A percentile compares a stretch with the other conserved stretches of the same genome.
phyloP scores from a whole-genome alignment of 805 yeast genomes.

The Zygosaccharomyces siamensis region DNA sequence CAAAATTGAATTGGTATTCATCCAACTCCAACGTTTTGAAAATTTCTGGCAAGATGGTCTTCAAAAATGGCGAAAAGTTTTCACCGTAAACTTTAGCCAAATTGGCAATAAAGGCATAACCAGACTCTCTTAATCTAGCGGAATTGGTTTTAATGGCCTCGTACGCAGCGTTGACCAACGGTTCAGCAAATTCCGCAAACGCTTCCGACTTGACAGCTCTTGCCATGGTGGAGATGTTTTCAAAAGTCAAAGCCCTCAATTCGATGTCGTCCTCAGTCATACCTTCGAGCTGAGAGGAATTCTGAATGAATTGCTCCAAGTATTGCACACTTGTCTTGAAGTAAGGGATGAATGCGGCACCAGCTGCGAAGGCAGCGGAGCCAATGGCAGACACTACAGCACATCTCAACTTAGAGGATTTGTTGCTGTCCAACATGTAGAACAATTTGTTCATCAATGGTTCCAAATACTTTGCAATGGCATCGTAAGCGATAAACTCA shows the following conservation, averaged over 20 bases:
- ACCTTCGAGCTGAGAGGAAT: conserved; percentile 64
- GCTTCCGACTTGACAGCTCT: conserved; percentile 92
- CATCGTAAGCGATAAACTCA: conserved; percentile 86
- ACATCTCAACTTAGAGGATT: conserved; percentile 63
- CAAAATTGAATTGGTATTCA: conserved; percentile 67
- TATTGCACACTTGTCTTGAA: conserved; percentile 75
- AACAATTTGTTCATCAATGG: conserved; percentile 87
- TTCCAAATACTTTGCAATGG: conserved; percentile 73
- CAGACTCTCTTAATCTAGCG: conserved; percentile 88
- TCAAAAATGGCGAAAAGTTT: conserved; percentile 82
- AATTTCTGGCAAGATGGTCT: conserved; percentile 76
- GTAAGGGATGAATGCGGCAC: conserved; percentile 80
- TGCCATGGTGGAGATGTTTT: conserved; percentile 90
- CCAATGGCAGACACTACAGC: conserved; percentile 94
- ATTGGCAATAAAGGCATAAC: conserved; percentile 87
- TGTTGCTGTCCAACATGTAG: conserved; percentile 72
- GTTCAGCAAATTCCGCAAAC: conserved; percentile 80
- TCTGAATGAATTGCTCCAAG: conserved; percentile 75
- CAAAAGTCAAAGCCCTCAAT: conserved; percentile 86
- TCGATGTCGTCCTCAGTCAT: conserved; percentile 85
- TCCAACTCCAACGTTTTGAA: conserved; percentile 79
- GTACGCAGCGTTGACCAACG: conserved; percentile 84
- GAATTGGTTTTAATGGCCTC: conserved; percentile 69
- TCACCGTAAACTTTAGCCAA: conserved; percentile 93
- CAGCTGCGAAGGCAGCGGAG: conserved; percentile 93